Percentiles rank a stretch among this genome's conserved stretches.
phyloP scores from a whole-genome alignment of 805 yeast species.

The Yarrowia divulgata region DNA sequence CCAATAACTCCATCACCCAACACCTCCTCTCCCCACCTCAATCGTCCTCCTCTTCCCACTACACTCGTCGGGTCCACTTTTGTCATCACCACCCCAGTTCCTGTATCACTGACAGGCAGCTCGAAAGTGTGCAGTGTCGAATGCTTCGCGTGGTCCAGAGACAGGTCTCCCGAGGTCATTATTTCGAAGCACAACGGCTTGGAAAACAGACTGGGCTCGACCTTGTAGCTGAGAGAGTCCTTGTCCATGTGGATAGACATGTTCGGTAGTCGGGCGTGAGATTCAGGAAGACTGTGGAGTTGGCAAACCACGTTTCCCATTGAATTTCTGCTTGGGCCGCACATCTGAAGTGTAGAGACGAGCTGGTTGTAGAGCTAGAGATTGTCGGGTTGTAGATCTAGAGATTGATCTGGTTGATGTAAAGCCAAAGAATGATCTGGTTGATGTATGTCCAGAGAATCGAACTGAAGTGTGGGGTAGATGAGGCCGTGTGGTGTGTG shows the following conservation, averaged over 20 bases:
- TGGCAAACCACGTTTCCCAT: slow-evolving; percentile 19
- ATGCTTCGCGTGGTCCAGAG: slow-evolving; percentile 4
- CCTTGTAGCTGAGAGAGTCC: slow-evolving; percentile 11
- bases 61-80: slow-evolving; percentile 10
- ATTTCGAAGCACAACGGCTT: slow-evolving; percentile 30
- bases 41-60: slow-evolving; percentile 27
- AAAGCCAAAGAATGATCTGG: too few relatives aligned
- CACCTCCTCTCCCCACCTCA: slow-evolving; percentile 9
- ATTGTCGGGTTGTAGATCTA: too few relatives aligned
- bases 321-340: slow-evolving; percentile 18
- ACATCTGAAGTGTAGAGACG: neutral
- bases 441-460: too few relatives aligned
- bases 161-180: slow-evolving; percentile 28
- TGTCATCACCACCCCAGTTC: neutral
- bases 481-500: neutral
- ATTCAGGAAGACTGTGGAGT: slow-evolving; percentile 3
- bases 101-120: neutral
- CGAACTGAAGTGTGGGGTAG: neutral
- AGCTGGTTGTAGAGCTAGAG: neutral
- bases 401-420: too few relatives aligned
- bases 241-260: slow-evolving; percentile 28
- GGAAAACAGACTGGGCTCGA: slow-evolving; percentile 21
- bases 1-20: slow-evolving; percentile 38
- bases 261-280: slow-evolving; percentile 1
- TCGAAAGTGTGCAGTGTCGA: neutral